These are phyloP conservation scores for Yamadazyma triangularis DNA, from an alignment of 1,139 yeast species.

Conservation along the genomic window DNA sequence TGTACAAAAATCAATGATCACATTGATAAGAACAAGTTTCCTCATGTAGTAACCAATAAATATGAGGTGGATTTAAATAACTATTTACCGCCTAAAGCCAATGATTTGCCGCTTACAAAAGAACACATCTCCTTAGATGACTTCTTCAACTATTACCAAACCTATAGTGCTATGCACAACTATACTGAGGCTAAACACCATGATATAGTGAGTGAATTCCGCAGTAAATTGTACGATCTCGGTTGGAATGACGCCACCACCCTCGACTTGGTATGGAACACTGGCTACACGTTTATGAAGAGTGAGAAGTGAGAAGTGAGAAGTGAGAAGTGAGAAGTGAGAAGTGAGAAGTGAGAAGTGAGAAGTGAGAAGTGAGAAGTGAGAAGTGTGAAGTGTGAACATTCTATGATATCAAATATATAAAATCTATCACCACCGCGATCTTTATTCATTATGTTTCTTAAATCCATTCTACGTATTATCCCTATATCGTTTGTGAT, in stretches of 20 bases:
- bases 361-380: too few species aligned
- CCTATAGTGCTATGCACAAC: constrained; percentile 37
- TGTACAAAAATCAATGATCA: constrained; percentile 25
- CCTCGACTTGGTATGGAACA: constrained; percentile 34
- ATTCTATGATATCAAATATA: too few species aligned
- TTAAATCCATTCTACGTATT: constrained; percentile 3
- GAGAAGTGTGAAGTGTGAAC: too few species aligned
- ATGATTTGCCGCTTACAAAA: constrained; percentile 23
- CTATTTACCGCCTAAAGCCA: constrained; percentile 12
- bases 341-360: too few species aligned
- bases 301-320: too few species aligned
- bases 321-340: too few species aligned
- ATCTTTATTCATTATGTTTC: too few species aligned
- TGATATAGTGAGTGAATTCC: constrained; percentile 18
- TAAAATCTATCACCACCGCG: too few species aligned
- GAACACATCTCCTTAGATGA: constrained; percentile 18
- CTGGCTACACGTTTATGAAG: constrained; percentile 36
- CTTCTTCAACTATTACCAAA: constrained; percentile 26
- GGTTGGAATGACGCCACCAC: constrained; percentile 18
- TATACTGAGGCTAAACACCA: constrained; percentile 26
- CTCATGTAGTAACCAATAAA: constrained; percentile 22
- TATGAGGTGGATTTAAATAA: constrained; percentile 19
- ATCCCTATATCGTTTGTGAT: constrained; percentile 21
- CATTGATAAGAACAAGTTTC: constrained; percentile 27
- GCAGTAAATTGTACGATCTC: constrained; percentile 20